Base-by-base conservation (phyloP, 1,284 basidiomycete genomes). In the Cerioporus squamosus region DNA sequence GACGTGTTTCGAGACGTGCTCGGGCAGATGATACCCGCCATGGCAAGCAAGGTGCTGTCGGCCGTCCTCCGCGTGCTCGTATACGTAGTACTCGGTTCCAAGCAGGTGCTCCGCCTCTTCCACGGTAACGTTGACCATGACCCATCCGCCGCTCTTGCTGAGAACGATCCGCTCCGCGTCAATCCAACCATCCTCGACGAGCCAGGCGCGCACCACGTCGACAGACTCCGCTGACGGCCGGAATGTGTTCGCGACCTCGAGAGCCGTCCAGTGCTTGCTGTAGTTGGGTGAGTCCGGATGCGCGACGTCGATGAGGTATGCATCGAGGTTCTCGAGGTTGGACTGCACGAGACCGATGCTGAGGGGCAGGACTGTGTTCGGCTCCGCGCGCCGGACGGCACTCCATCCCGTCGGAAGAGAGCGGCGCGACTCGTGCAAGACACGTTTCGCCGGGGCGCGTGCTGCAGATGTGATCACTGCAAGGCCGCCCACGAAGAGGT, bases 21-120 rank as follows among this genome's bases (percentile, higher is more conserved):
- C 63, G 5, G 66, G 66, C 17, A 68, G 51, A 40, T 60, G 63
- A 54, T 68, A 68, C 4, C 51, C 45, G 17, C 53, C 48, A 20
- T 58, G 54, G 43, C 65, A 68, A 15, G 65, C 65, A 26, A 68
- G 36, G 48, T 64, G 61, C 40, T 65, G 57, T 17, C 33, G 24
- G 5, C 56, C 57, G 45, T 59, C 62, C 43, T 53, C 61, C 5
- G 46, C 57, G 36, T 81, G 79, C 36, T 66, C 62, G 65, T 79
- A 83, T 10, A 79, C 71, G 57, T 77, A 70, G 66, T 83, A 84
- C 57, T 81, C 72, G 1, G 81, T 76, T 43, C 71, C 71, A 26
- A 84, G 67, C 4, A 84, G 72, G 20, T 68, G 47, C 64, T 83
- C 81, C 3, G 79, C 78, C 59, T 82, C 79, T 45, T 69, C 71